These are phyloP conservation scores for Euphorbia celastroides DNA, from an alignment of 441 rosid species.

Conservation along the genomic window DNA sequence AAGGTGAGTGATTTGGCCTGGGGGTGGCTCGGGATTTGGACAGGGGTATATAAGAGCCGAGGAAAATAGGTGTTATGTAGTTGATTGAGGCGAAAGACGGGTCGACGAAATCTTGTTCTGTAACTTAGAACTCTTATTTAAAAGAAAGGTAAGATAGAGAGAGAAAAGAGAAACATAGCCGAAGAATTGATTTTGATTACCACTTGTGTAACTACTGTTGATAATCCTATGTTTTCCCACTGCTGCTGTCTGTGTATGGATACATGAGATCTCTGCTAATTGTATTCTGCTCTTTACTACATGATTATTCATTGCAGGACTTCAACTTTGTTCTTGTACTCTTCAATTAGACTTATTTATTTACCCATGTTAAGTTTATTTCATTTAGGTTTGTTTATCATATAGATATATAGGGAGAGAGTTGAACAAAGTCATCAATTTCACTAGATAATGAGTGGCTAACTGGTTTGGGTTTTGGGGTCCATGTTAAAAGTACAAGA, in stretches of 20 bases:
- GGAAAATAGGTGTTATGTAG: constrained; percentile 21
- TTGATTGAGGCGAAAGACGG: constrained; percentile 23
- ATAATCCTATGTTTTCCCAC: background rate
- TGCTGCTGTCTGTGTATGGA: background rate
- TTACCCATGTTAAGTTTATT: too few relatives aligned
- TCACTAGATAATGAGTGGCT: too few relatives aligned
- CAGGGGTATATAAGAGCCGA: constrained; percentile 22
- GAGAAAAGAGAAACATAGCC: constrained; percentile 21
- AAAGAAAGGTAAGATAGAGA: constrained; percentile 36
- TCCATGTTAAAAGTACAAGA: too few relatives aligned
- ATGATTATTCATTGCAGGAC: too few relatives aligned
- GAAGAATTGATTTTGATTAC: constrained; percentile 24
- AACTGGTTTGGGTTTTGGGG: too few relatives aligned
- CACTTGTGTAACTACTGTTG: constrained; percentile 8
- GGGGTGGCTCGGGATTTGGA: constrained; percentile 15
- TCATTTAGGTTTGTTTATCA: too few relatives aligned
- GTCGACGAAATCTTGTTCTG: constrained; percentile 55
- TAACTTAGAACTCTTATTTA: constrained; percentile 43
- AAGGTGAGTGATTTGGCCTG: constrained; percentile 12
- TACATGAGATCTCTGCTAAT: background rate
- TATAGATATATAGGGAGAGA: too few relatives aligned
- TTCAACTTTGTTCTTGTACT: too few relatives aligned
- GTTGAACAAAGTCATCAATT: too few relatives aligned
- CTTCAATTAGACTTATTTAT: too few relatives aligned
- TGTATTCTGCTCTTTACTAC: background rate